Evolutionary conservation across 805 yeast species (phyloP), one percentile per base, ranked within the genome.

Genomic region (Danielozyma ontarioensis): DNA sequence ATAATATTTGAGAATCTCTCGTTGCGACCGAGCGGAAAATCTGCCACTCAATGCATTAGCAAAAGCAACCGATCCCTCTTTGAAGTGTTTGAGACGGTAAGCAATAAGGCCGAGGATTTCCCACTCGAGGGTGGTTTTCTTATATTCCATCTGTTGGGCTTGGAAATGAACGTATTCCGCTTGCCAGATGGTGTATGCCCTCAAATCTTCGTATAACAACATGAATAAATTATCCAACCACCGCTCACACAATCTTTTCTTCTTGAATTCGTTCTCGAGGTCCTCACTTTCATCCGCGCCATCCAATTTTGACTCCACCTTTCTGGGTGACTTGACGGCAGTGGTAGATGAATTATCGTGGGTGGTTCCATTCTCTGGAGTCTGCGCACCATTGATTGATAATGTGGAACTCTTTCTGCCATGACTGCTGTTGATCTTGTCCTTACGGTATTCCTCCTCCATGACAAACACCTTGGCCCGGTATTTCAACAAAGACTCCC

Each of bases 171-270:
- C 75, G 45, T 74, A 73, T 55, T 93, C 96, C 0, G 96, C 88
- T 55, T 88, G 89, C 93, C 96, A 90, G 71, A 86, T 74, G 1
- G 96, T 87, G 55, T 84, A 90, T 1, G 85, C 78, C 50, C 83
- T 70, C 48, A 84, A 68, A 52, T 84, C 95, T 46, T 80, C 86
- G 48, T 79, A 80, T 24, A 80, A 55, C 6, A 79, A 51, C 83
- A 80, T 77, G 51, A 80, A 80, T 39, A 80, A 55, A 50, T 78
- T 78, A 55, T 80, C 87, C 39, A 80, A 63, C 87, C 87, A 80
- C 48, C 85, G 68, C 52, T 80, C 86, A 61, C 87, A 80, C 27
- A 80, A 63, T 50, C 85, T 59, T 48, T 80, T 80, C 51, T 74
- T 71, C 46, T 72, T 78, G 54, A 80, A 74, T 17, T 77, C 79